phyloP scores from a whole-genome alignment of 768 basidiomycete genomes.

The Suillus americanus region DNA sequence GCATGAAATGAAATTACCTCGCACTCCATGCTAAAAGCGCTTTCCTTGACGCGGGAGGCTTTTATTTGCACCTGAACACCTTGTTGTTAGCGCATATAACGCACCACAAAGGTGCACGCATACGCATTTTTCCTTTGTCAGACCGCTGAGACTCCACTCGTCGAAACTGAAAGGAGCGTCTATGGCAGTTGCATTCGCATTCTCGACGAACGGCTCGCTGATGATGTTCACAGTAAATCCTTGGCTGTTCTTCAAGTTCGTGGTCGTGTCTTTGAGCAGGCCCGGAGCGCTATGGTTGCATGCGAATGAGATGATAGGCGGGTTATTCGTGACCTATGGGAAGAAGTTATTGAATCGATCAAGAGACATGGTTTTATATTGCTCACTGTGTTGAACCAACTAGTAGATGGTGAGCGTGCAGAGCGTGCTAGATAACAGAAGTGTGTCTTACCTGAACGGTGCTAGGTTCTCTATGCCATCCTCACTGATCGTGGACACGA shows the following conservation, averaged over 20 bases:
- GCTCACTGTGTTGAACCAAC: constrained; percentile 30
- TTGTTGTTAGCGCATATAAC: not conserved
- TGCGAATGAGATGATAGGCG: constrained; percentile 40
- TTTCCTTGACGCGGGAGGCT: constrained; percentile 42
- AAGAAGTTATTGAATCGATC: not conserved
- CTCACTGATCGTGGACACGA: constrained; percentile 37
- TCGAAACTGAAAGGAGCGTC: constrained; percentile 37
- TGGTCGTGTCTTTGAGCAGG: constrained; percentile 41
- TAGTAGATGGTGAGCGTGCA: not conserved
- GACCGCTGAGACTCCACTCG: constrained; percentile 43
- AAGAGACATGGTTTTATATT: not conserved
- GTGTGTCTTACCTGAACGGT: constrained; percentile 37
- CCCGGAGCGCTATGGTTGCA: constrained; percentile 15
- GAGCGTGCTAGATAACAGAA: not conserved
- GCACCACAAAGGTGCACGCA: not conserved
- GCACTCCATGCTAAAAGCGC: constrained; percentile 48
- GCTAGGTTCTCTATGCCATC: constrained; percentile 41
- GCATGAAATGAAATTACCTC: constrained; percentile 25
- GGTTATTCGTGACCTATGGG: constrained; percentile 19
- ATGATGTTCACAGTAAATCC: constrained; percentile 58
- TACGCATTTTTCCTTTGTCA: constrained; percentile 40
- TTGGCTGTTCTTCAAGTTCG: constrained; percentile 46
- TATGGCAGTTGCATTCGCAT: constrained; percentile 37
- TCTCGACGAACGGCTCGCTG: constrained; percentile 46
- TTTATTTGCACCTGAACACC: constrained; percentile 35